phyloP scores from a whole-genome alignment of 2,329 filamentous ascomycete genomes.

The Ramichloridium luteum region DNA sequence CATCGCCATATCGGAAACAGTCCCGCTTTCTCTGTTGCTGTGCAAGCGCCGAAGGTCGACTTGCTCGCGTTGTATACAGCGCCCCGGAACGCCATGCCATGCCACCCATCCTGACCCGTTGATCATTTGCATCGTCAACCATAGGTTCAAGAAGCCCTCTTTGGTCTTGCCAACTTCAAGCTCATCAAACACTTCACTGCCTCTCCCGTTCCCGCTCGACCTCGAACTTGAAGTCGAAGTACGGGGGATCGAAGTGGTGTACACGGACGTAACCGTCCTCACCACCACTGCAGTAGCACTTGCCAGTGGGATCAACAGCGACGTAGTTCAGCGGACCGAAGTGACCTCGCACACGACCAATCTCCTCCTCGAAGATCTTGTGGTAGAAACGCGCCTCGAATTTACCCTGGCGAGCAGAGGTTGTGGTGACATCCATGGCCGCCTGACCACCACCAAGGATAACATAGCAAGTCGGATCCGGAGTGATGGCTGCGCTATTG shows the following conservation, averaged over 20 bases:
- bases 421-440: constrained; percentile 97
- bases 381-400: constrained; percentile 99
- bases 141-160: too few species aligned
- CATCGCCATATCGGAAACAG: too few species aligned
- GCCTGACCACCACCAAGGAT: constrained; percentile 97
- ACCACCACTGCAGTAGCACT: constrained; percentile 85
- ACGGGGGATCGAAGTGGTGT: constrained; percentile 96
- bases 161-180: too few species aligned
- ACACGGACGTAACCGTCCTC: constrained; percentile 98
- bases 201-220: constrained; percentile 68
- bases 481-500: constrained; percentile 87
- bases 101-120: too few species aligned
- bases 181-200: constrained; percentile 12
- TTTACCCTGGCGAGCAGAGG: constrained; percentile 87
- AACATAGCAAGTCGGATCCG: constrained; percentile 96
- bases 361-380: constrained; percentile 98
- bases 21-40: too few species aligned
- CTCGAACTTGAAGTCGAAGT: constrained; percentile 98
- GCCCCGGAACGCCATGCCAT: too few species aligned
- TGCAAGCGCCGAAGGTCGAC: too few species aligned
- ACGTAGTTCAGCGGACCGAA: constrained; percentile 97
- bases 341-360: constrained; percentile 90
- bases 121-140: too few species aligned
- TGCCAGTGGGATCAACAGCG: constrained; percentile 81
- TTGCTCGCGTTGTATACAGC: too few species aligned